These are phyloP conservation scores for Boletus bicolor DNA, from an alignment of 768 basidiomycete genomes.

Conservation along the genomic window DNA sequence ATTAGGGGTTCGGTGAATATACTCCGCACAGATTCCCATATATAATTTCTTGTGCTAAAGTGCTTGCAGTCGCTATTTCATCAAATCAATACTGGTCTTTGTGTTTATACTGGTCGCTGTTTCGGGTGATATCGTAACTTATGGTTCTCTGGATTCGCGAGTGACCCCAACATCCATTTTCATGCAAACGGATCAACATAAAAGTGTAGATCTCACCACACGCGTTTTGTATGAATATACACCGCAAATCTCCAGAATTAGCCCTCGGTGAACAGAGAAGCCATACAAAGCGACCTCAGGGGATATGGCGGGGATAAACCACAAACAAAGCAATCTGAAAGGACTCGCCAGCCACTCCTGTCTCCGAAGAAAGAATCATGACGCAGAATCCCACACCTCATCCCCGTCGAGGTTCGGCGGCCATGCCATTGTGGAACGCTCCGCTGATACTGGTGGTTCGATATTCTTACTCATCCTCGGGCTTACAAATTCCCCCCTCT, in stretches of 20 bases:
- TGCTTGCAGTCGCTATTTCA: slow-evolving; percentile 18
- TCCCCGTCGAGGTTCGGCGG: slow-evolving; percentile 24
- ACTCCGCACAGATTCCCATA: slow-evolving; percentile 23
- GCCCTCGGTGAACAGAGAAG: not conserved
- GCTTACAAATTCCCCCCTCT: not conserved
- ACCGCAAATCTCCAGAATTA: slow-evolving; percentile 24
- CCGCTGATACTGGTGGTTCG: slow-evolving; percentile 39
- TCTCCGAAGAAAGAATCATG: slow-evolving; percentile 16
- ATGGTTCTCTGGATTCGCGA: slow-evolving; percentile 12
- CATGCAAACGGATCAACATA: slow-evolving; percentile 25
- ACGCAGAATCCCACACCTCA: slow-evolving; percentile 15
- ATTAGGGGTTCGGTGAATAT: slow-evolving; percentile 31
- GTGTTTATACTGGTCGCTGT: slow-evolving; percentile 18
- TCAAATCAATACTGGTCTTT: slow-evolving; percentile 13
- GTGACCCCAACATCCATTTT: slow-evolving; percentile 10
- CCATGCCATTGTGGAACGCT: slow-evolving; percentile 42
- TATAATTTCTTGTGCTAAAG: slow-evolving; percentile 35
- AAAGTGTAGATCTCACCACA: slow-evolving; percentile 29
- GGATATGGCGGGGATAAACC: slow-evolving; percentile 10
- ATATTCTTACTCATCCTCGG: not conserved
- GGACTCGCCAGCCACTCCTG: slow-evolving; percentile 10
- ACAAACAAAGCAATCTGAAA: slow-evolving; percentile 21
- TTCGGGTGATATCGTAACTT: slow-evolving; percentile 22
- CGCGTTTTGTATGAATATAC: slow-evolving; percentile 1
- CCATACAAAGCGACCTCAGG: slow-evolving; percentile 27